A percentile compares a stretch with the other conserved stretches of the same genome.
Conservation (phyloP, 75 land plant species). For the Azolla pinnata region DNA sequence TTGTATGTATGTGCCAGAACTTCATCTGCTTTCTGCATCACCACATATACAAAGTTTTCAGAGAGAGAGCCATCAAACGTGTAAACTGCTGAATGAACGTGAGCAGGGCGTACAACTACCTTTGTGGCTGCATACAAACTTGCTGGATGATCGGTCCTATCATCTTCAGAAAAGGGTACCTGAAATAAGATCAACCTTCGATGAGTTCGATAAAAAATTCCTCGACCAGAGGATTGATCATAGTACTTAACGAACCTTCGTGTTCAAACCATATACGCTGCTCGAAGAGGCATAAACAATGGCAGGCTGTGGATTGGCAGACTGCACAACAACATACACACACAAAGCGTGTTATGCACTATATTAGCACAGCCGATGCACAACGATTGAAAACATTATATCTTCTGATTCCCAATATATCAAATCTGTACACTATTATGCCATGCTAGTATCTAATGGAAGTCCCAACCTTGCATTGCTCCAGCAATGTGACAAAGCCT, state of each 20-base stretch:
- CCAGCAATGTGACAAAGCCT: slow-evolving; percentile 24
- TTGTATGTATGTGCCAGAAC: slow-evolving; percentile 34
- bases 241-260: slow-evolving; percentile 7
- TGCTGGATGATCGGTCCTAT: slow-evolving; percentile 17
- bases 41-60: background rate
- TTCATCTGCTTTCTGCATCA: slow-evolving; percentile 28
- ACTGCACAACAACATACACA: slow-evolving; percentile 5
- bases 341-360: background rate
- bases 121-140: slow-evolving; percentile 29
- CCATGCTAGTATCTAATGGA: too few species aligned
- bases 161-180: slow-evolving; percentile 22
- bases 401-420: too few species aligned
- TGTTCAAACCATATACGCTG: slow-evolving; percentile 18
- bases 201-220: background rate
- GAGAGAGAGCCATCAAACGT: background rate
- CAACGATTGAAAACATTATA: too few species aligned
- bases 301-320: slow-evolving; percentile 19
- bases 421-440: too few species aligned
- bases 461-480: slow-evolving; percentile 17
- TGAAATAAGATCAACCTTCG: background rate
- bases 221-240: background rate
- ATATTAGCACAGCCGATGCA: too few species aligned
- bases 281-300: slow-evolving; percentile 19
- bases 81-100: background rate
- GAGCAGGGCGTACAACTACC: slow-evolving; percentile 1